phyloP scores from a whole-genome alignment of 108 stramenopile species.

The Licmophora abbreviata region DNA sequence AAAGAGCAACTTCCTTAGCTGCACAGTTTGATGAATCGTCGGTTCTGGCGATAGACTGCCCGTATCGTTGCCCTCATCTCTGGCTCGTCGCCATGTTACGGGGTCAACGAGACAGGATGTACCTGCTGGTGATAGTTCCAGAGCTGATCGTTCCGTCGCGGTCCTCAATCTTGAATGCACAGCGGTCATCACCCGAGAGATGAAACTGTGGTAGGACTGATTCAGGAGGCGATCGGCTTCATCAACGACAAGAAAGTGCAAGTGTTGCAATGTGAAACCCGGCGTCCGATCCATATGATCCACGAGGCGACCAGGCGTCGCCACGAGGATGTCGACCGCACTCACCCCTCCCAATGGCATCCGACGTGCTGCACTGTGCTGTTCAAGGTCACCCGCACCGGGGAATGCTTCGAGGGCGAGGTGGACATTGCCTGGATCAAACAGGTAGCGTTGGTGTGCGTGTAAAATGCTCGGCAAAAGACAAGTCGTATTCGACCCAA shows the following conservation, averaged over 20 bases:
- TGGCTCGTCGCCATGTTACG: slow-evolving; percentile 28
- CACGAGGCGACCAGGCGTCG: slow-evolving; percentile 89
- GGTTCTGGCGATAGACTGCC: slow-evolving; percentile 1
- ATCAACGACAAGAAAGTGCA: slow-evolving; percentile 88
- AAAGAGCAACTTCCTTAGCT: slow-evolving; percentile 72
- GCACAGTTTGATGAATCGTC: slow-evolving; percentile 25
- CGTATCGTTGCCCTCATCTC: slow-evolving; percentile 20
- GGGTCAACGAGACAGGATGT: slow-evolving; percentile 24
- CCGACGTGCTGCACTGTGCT: slow-evolving; percentile 15
- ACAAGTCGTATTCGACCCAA: no score
- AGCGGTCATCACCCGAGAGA: slow-evolving; percentile 63
- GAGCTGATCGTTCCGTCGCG: slow-evolving; percentile 11
- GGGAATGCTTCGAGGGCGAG: slow-evolving; percentile 18
- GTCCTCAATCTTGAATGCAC: no score
- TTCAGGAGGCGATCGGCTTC: slow-evolving; percentile 92
- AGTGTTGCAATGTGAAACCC: slow-evolving; percentile 89
- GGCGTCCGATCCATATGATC: slow-evolving; percentile 90
- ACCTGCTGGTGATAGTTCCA: slow-evolving; percentile 6
- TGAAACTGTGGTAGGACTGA: slow-evolving; percentile 92
- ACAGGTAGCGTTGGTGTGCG: slow-evolving; percentile 12
- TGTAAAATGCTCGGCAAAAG: background rate
- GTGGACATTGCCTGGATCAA: slow-evolving; percentile 31
- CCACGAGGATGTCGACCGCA: slow-evolving; percentile 89
- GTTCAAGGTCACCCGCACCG: slow-evolving; percentile 1
- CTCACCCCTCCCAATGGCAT: slow-evolving; percentile 26